Conservation (phyloP, 495 filamentous ascomycete species). For the Parachaetomium inaequale region DNA sequence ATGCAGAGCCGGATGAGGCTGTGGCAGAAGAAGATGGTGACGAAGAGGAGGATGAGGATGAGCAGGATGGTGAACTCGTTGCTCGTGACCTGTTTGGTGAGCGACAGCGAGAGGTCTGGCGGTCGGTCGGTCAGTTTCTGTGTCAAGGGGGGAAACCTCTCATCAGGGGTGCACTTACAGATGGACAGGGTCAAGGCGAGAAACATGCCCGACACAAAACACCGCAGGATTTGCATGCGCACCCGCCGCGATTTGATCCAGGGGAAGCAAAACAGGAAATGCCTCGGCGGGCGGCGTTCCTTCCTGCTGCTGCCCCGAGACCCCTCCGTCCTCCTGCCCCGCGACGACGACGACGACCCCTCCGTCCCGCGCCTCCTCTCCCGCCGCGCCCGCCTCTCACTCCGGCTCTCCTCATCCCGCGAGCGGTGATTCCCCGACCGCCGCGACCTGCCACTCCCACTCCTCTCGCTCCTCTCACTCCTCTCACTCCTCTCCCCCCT, state of each 20-base stretch:
- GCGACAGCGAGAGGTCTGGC: slow-evolving; percentile 66
- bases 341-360: background rate
- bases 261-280: slow-evolving; percentile 50
- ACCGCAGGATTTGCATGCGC: slow-evolving; percentile 54
- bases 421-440: slow-evolving; percentile 10
- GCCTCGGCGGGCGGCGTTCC: slow-evolving; percentile 31
- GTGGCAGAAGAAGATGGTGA: slow-evolving; percentile 77
- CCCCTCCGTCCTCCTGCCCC: slow-evolving; percentile 2
- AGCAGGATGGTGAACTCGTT: slow-evolving; percentile 70
- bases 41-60: slow-evolving; percentile 67
- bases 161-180: slow-evolving; percentile 47
- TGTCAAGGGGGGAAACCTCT: background rate
- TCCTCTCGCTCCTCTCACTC: slow-evolving; percentile 5
- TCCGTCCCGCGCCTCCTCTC: background rate
- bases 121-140: slow-evolving; percentile 12
- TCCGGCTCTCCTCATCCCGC: slow-evolving; percentile 6
- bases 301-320: background rate
- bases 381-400: background rate
- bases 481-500: slow-evolving; percentile 24
- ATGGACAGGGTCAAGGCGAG: slow-evolving; percentile 53
- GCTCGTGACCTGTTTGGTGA: slow-evolving; percentile 53
- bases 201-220: slow-evolving; percentile 54
- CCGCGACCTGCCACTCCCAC: slow-evolving; percentile 19
- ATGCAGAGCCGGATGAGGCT: slow-evolving; percentile 69
- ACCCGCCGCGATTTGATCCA: slow-evolving; percentile 52